Conservation (phyloP, 163 green algal genomes). For the Scenedesmus sp. region DNA sequence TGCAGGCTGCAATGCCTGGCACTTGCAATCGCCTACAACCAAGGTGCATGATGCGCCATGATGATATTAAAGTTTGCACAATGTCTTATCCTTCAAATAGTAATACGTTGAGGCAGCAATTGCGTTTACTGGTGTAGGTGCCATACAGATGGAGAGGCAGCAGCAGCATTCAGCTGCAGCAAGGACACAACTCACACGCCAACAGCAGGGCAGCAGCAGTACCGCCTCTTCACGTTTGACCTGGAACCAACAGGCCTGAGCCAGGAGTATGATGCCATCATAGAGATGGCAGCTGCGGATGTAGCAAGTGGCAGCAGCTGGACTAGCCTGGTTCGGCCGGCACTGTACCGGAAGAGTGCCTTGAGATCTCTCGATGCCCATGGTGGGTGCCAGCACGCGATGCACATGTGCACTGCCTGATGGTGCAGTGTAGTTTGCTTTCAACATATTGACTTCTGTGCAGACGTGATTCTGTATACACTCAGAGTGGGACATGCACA, state of each 20-base stretch:
- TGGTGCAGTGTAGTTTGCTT: background rate
- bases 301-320: constrained; percentile 10
- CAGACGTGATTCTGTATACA: too few relatives aligned
- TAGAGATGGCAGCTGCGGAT: constrained; percentile 29
- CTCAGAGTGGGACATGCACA: too few relatives aligned
- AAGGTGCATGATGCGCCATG: too few relatives aligned
- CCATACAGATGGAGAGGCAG: background rate
- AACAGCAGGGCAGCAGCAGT: background rate
- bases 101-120: background rate
- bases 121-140: background rate
- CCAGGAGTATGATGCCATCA: constrained; percentile 23
- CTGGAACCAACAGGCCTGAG: constrained; percentile 39
- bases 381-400: background rate
- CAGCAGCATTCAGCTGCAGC: background rate
- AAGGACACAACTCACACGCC: background rate
- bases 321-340: constrained; percentile 20
- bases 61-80: too few relatives aligned
- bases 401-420: background rate
- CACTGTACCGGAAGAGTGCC: background rate
- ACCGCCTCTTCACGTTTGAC: constrained; percentile 41
- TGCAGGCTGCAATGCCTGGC: too few relatives aligned
- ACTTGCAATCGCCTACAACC: too few relatives aligned
- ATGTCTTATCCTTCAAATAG: background rate
- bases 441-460: background rate
- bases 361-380: background rate